Evolutionary conservation across 768 basidiomycete genomes (phyloP).

Genomic region (Boletus rufocinnamomeus): DNA sequence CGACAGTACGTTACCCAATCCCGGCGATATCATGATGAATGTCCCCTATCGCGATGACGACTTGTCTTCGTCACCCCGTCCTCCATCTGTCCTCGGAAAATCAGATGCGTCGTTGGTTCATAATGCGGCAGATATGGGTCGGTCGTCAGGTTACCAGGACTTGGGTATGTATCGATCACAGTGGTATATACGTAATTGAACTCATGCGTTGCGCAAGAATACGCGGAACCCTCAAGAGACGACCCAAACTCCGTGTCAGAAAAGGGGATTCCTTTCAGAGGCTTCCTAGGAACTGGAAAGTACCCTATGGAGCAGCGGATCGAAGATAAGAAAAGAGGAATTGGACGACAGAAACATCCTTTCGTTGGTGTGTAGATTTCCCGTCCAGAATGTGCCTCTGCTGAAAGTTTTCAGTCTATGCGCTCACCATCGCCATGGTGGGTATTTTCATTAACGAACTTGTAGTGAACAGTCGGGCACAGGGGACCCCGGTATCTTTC

Average conservation of each 20-base stretch:
- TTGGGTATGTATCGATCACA: slow-evolving; percentile 43
- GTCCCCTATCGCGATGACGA: slow-evolving; percentile 30
- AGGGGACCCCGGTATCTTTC: slow-evolving; percentile 84
- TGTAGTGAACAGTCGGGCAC: slow-evolving; percentile 68
- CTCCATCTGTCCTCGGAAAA: slow-evolving; percentile 22
- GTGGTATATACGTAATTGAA: neutral
- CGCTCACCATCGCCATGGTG: slow-evolving; percentile 64
- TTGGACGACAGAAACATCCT: slow-evolving; percentile 80
- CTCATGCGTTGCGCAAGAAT: slow-evolving; percentile 51
- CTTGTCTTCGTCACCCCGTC: slow-evolving; percentile 10
- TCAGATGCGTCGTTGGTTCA: slow-evolving; percentile 44
- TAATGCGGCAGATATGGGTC: slow-evolving; percentile 45
- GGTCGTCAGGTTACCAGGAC: slow-evolving; percentile 48
- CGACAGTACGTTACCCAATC: slow-evolving; percentile 6
- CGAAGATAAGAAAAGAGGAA: slow-evolving; percentile 82
- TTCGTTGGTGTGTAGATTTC: slow-evolving; percentile 59
- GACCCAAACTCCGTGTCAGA: slow-evolving; percentile 34
- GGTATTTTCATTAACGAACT: slow-evolving; percentile 84
- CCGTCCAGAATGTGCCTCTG: neutral
- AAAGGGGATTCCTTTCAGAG: slow-evolving; percentile 43
- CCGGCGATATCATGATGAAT: slow-evolving; percentile 8
- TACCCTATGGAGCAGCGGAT: slow-evolving; percentile 80
- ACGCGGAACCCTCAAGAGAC: slow-evolving; percentile 52
- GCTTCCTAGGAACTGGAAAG: slow-evolving; percentile 47
- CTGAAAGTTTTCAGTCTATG: slow-evolving; percentile 51